Evolutionary conservation across 169 alveolate genomes (phyloP).

Genomic region (Cryptosporidium ryanae): DNA sequence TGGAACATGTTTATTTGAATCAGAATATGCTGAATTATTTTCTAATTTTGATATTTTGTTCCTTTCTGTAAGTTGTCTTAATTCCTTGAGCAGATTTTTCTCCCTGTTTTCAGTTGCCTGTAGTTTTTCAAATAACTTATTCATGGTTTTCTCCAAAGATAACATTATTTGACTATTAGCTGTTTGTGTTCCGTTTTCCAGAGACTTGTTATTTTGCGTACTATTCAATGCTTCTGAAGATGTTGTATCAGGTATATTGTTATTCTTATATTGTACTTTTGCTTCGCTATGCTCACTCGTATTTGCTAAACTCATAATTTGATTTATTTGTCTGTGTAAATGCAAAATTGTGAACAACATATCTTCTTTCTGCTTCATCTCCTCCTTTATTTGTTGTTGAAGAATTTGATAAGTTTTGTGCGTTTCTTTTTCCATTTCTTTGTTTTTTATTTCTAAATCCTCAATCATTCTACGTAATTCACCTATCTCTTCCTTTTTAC

Average conservation of each 20-base stretch:
- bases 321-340: conserved; percentile 56
- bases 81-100: conserved; percentile 39
- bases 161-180: conserved; percentile 19
- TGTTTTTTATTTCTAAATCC: conserved; percentile 31
- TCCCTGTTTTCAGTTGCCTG: conserved; percentile 58
- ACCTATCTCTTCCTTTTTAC: conserved; percentile 24
- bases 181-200: neutral
- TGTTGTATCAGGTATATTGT: neutral
- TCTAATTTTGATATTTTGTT: neutral
- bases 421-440: conserved; percentile 54
- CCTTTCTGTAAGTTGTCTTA: conserved; percentile 42
- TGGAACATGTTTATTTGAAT: neutral
- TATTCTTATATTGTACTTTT: neutral
- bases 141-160: conserved; percentile 53
- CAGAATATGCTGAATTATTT: neutral
- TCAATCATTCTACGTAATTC: conserved; percentile 52
- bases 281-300: neutral
- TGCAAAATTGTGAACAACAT: conserved; percentile 53
- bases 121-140: conserved; percentile 54
- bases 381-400: conserved; percentile 69
- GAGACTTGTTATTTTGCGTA: neutral
- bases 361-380: conserved; percentile 67
- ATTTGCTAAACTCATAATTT: neutral
- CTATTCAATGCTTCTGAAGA: no score
- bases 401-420: conserved; percentile 60